These are phyloP conservation scores for Obelidium mucronatum DNA, from an alignment of 192 early-diverging fungal species.

Conservation along the genomic window DNA sequence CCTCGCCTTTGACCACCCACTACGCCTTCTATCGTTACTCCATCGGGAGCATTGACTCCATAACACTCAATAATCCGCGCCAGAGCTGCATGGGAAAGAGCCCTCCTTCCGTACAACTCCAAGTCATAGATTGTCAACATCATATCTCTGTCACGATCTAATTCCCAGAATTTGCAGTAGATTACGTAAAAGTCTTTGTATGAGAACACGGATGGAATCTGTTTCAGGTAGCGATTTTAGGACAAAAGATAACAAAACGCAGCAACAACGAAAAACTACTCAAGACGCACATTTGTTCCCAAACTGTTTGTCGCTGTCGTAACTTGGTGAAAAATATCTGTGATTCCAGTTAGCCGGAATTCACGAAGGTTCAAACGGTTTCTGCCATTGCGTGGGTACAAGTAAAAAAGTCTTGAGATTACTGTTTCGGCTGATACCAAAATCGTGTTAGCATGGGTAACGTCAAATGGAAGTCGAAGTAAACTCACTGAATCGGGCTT, in stretches of 20 bases:
- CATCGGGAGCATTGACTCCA: constrained; percentile 35
- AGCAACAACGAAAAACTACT: neutral
- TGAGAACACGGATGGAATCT: constrained; percentile 82
- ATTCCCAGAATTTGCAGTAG: constrained; percentile 92
- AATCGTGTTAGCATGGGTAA: neutral
- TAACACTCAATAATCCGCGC: constrained; percentile 73
- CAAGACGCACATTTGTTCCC: too few species aligned
- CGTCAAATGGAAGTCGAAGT: neutral
- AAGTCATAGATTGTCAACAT: constrained; percentile 55
- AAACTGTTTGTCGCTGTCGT: constrained; percentile 49
- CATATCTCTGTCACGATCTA: constrained; percentile 86
- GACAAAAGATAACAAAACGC: too few species aligned
- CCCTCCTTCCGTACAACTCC: constrained; percentile 67
- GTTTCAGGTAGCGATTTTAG: too few species aligned
- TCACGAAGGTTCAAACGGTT: constrained; percentile 76
- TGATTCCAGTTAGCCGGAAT: constrained; percentile 67
- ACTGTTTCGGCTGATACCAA: constrained; percentile 77
- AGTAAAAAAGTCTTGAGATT: constrained; percentile 82
- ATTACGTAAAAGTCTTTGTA: constrained; percentile 98
- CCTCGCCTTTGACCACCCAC: neutral
- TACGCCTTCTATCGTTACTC: constrained; percentile 54
- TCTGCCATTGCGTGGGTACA: constrained; percentile 63
- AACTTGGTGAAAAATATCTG: constrained; percentile 65
- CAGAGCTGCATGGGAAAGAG: constrained; percentile 71
- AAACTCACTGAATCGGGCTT: constrained; percentile 77